phyloP scores from a whole-genome alignment of 345 rosid genomes.

The Eutrema japonicum region DNA sequence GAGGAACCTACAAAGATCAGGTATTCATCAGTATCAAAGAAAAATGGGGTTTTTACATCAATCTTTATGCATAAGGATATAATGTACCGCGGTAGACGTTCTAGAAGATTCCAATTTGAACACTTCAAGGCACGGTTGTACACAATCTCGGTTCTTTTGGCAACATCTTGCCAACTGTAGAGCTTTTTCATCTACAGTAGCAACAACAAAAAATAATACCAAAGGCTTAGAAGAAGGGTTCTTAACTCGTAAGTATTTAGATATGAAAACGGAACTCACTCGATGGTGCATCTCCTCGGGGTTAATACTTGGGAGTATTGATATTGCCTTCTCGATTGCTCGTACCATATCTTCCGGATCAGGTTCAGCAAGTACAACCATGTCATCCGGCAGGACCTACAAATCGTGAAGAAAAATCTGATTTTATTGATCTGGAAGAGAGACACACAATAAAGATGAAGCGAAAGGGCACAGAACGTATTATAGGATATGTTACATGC shows the following conservation, averaged over 20 bases:
- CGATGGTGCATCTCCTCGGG: slow-evolving; percentile 87
- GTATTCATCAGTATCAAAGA: background rate
- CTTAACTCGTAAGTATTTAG: background rate
- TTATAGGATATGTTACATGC: slow-evolving; percentile 44
- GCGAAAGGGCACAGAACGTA: background rate
- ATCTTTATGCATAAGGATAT: slow-evolving; percentile 19
- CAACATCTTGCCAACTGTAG: slow-evolving; percentile 96
- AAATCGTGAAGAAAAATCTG: slow-evolving; percentile 1
- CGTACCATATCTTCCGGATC: slow-evolving; percentile 92
- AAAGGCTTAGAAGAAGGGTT: slow-evolving; percentile 5
- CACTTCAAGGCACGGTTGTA: slow-evolving; percentile 77
- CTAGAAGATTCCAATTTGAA: slow-evolving; percentile 63
- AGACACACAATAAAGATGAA: slow-evolving; percentile 1
- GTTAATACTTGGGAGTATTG: slow-evolving; percentile 77
- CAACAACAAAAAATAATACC: slow-evolving; percentile 5
- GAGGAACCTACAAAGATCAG: slow-evolving; percentile 59
- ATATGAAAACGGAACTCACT: slow-evolving; percentile 48
- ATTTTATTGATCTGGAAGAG: background rate
- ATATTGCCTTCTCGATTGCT: slow-evolving; percentile 77
- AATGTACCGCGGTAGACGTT: slow-evolving; percentile 67
- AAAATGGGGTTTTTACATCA: background rate
- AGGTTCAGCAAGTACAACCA: slow-evolving; percentile 93
- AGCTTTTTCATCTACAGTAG: slow-evolving; percentile 64
- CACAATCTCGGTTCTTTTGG: slow-evolving; percentile 90
- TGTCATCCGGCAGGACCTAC: slow-evolving; percentile 96